Base-by-base conservation (phyloP, 371 early-diverging fungal genomes). In the Encephalitozoon hellem region DNA sequence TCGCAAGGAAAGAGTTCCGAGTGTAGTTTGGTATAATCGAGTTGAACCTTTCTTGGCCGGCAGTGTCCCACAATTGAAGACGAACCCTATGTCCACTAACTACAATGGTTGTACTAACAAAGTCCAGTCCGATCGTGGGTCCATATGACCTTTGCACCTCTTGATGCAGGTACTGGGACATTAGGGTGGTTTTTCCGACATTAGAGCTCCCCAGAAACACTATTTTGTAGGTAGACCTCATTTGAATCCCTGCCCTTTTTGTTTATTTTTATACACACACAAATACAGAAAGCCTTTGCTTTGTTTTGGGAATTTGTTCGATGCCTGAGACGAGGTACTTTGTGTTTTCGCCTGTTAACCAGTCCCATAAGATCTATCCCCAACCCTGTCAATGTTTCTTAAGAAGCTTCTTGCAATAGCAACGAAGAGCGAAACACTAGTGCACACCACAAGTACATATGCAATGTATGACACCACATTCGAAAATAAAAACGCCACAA, bases 61-160 rank as follows among this genome's bases (percentile, higher is more conserved):
- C 86, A 28, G 86, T 86, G 66, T 86, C 86, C 85, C 86, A 86
- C 28, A 86, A 53, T 49, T 85, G 84, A 9, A 85, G 77, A 18
- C 78, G 80, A 28, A 85, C 77, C 66, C 59, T 32, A 45, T 69
- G 69, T 9, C 81, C 83, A 34, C 67, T 69, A 39, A 84, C 74
- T 18, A 80, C 74, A 47, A 80, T 71, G n/a, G 59, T 84, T 9
- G 72, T 81, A 45, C 92, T 93, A 77, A 96, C 83, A 85, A 96
- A 97, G 86, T 98, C 99, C 74, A 98, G 95, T 74, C 99, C 99
- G 76, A 98, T 98, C 9, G 99, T 98, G 4, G 99, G 96, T 89
- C 94, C 67, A 75, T 82, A 78, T 9, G 79, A 68, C 23, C 65
- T 70, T 41, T 79, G 74, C 2, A 72, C 74, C 41, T 75, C 77